Conservation (phyloP, 352 stramenopile genomes). For the Globisporangium canariense region DNA sequence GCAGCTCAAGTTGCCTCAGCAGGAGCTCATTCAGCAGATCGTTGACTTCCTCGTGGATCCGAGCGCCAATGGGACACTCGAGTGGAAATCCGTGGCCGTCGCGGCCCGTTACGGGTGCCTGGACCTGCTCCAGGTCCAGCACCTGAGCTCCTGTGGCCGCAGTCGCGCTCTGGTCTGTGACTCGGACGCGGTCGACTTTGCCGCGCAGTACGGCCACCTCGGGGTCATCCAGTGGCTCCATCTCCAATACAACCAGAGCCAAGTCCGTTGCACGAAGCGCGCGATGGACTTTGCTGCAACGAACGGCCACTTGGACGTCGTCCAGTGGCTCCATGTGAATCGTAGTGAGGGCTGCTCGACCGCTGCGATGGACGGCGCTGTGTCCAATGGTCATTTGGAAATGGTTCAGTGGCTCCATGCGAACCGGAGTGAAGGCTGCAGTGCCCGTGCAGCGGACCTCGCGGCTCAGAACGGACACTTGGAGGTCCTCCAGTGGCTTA, state of each 20-base stretch:
- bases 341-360: neutral
- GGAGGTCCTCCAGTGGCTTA: neutral
- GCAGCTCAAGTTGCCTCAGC: neutral
- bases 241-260: neutral
- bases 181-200: slow-evolving; percentile 1
- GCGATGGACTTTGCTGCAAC: slow-evolving; percentile 5
- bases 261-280: neutral
- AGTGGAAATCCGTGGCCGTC: slow-evolving; percentile 2
- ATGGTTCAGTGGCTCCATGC: slow-evolving; percentile 4
- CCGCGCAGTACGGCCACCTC: slow-evolving; percentile 2
- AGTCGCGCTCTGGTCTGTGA: neutral
- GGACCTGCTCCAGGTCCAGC: neutral
- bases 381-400: neutral
- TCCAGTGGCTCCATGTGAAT: slow-evolving; percentile 1
- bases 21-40: slow-evolving; percentile 1
- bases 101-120: neutral
- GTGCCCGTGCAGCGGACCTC: neutral
- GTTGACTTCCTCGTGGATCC: slow-evolving; percentile 1
- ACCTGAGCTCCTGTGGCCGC: neutral
- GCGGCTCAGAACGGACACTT: neutral
- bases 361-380: slow-evolving; percentile 1
- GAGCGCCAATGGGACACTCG: neutral
- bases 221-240: slow-evolving; percentile 6
- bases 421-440: neutral
- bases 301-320: neutral